A percentile compares a stretch with the other conserved stretches of the same genome.
These are phyloP conservation scores for Epichloe uncinata DNA, from an alignment of 2,329 filamentous ascomycete species.

Conservation along the genomic window DNA sequence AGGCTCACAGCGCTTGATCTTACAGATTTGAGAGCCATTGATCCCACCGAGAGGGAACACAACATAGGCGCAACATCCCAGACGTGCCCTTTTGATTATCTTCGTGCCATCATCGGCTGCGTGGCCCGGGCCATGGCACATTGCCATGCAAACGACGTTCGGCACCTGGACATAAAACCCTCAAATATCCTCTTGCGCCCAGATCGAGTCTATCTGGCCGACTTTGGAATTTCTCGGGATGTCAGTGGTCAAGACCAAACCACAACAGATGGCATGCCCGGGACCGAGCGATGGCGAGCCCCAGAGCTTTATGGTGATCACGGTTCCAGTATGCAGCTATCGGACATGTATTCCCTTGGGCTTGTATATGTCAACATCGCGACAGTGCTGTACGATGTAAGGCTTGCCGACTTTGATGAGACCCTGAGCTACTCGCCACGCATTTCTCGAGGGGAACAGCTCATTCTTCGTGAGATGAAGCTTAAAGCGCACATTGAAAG, in stretches of 20 bases:
- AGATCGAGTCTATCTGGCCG: conserved; percentile 32
- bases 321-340: conserved; percentile 30
- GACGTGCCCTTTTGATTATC: conserved; percentile 26
- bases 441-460: conserved; percentile 19
- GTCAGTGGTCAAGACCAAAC: conserved; percentile 31
- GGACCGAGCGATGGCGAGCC: conserved; percentile 31
- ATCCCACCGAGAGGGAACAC: conserved; percentile 13
- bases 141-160: conserved; percentile 27
- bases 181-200: conserved; percentile 33
- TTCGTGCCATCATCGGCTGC: conserved; percentile 31
- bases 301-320: conserved; percentile 27
- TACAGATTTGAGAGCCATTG: conserved; percentile 22
- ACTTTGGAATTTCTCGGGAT: conserved; percentile 36
- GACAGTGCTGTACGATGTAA: conserved; percentile 28
- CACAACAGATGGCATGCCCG: conserved; percentile 27
- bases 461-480: conserved; percentile 19
- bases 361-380: conserved; percentile 31
- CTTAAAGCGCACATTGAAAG: conserved; percentile 20
- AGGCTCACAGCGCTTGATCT: conserved; percentile 26
- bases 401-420: conserved; percentile 26
- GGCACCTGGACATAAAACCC: conserved; percentile 35
- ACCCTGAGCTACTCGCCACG: conserved; percentile 18
- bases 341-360: conserved; percentile 35
- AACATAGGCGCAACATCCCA: conserved; percentile 9
- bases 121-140: conserved; percentile 29